Evolutionary conservation across 768 basidiomycete species (phyloP).

Genomic region (Panaeolus papilionaceus): DNA sequence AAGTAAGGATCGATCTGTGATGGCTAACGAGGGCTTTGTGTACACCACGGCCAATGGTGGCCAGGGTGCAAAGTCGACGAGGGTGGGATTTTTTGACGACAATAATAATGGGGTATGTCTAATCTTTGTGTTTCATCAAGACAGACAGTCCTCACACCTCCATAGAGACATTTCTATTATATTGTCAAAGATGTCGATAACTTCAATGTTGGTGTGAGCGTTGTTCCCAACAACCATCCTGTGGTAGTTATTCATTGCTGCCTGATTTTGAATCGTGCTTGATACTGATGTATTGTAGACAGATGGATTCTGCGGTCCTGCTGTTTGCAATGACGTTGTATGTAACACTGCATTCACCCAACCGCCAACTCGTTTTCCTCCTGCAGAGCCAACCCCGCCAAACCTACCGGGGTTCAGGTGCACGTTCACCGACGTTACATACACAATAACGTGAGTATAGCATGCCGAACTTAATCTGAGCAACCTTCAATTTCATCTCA

Average conservation of each 20-base stretch:
- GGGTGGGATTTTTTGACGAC: conserved; percentile 32
- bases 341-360: conserved; percentile 35
- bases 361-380: conserved; percentile 35
- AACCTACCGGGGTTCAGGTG: conserved; percentile 4
- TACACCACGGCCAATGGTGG: conserved; percentile 31
- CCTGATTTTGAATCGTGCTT: neutral
- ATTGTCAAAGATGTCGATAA: conserved; percentile 35
- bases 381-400: conserved; percentile 8
- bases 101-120: neutral
- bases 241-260: conserved; percentile 23
- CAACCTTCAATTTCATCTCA: too few relatives aligned
- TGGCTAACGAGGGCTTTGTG: conserved; percentile 27
- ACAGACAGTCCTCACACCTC: too few relatives aligned
- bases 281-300: neutral
- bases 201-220: conserved; percentile 41
- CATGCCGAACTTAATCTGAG: neutral
- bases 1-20: conserved; percentile 20
- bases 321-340: conserved; percentile 28
- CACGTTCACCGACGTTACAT: conserved; percentile 6
- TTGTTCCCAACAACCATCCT: conserved; percentile 29
- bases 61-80: conserved; percentile 25
- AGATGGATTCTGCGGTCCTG: conserved; percentile 32
- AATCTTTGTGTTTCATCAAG: too few relatives aligned
- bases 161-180: conserved; percentile 35
- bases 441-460: conserved; percentile 9